A percentile compares a stretch with the other conserved stretches of the same genome.
phyloP scores from a whole-genome alignment of 495 filamentous ascomycete species.

The Penicillium flavigenum region DNA sequence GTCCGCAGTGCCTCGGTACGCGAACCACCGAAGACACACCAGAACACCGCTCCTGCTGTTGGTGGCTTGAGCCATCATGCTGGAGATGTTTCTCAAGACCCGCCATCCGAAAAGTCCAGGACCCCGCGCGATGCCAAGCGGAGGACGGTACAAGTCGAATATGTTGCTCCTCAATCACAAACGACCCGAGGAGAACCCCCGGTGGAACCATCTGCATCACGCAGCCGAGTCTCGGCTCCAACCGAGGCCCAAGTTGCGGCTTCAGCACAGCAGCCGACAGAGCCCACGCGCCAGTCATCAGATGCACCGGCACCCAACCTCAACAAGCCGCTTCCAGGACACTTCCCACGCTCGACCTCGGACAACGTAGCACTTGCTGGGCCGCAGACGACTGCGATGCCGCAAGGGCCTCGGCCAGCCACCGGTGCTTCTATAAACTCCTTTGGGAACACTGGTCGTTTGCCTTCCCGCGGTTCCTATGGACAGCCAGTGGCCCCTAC shows the following conservation, averaged over 20 bases:
- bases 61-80: conserved; percentile 73
- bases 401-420: conserved; percentile 62
- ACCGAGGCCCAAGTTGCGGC: conserved; percentile 14
- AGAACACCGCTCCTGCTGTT: conserved; percentile 54
- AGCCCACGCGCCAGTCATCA: conserved; percentile 8
- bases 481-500: conserved; percentile 84
- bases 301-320: conserved; percentile 25
- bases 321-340: conserved; percentile 36
- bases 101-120: conserved; percentile 61
- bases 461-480: conserved; percentile 83
- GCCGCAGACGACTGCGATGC: conserved; percentile 44
- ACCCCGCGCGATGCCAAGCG: conserved; percentile 78
- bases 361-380: conserved; percentile 52
- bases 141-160: conserved; percentile 95
- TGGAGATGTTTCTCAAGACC: conserved; percentile 70
- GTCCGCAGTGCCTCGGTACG: conserved; percentile 87
- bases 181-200: conserved; percentile 64
- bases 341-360: conserved; percentile 56
- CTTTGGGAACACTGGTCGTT: conserved; percentile 53
- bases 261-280: conserved; percentile 10
- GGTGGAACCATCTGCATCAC: conserved; percentile 16
- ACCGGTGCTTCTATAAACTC: conserved; percentile 83
- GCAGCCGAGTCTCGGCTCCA: conserved; percentile 21
- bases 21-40: conserved; percentile 73
- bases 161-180: conserved; percentile 86